These are phyloP conservation scores for Zymoseptoria crescenta DNA, from an alignment of 2,329 filamentous ascomycete species.

Conservation along the genomic window DNA sequence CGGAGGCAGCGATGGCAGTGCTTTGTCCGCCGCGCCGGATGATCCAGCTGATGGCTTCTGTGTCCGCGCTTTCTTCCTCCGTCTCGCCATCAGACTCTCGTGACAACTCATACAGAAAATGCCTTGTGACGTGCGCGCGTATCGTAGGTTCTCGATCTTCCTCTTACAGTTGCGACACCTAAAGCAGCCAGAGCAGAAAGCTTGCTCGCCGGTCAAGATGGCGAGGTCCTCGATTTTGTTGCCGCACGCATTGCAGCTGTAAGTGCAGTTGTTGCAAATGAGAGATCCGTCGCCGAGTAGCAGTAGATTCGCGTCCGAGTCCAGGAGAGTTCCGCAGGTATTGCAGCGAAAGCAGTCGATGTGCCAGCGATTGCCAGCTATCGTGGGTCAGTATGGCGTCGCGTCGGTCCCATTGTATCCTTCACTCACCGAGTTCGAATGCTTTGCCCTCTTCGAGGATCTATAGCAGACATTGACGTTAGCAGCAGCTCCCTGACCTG, in stretches of 20 bases:
- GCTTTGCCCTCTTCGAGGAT: constrained; percentile 98
- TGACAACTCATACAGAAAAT: constrained; percentile 99
- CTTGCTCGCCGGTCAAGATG: constrained; percentile 94
- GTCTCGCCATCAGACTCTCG: constrained; percentile 87
- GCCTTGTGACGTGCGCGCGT: constrained; percentile 93
- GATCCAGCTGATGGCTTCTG: constrained; percentile 48
- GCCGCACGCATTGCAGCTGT: constrained; percentile 91
- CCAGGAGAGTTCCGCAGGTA: constrained; percentile 87
- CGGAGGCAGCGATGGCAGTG: constrained; percentile 79
- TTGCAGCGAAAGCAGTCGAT: constrained; percentile 81
- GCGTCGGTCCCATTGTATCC: constrained; percentile 25
- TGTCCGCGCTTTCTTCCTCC: constrained; percentile 72
- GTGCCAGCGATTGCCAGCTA: constrained; percentile 49
- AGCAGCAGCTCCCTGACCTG: constrained; percentile 1
- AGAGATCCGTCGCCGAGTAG: constrained; percentile 95
- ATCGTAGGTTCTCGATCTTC: constrained; percentile 96
- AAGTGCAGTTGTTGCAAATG: constrained; percentile 99
- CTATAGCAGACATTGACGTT: constrained; percentile 39
- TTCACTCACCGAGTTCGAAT: constrained; percentile 74
- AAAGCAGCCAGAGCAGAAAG: constrained; percentile 96
- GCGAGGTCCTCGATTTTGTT: constrained; percentile 98
- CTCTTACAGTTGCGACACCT: constrained; percentile 96
- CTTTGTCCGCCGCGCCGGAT: constrained; percentile 58
- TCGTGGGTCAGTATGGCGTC: constrained; percentile 1
- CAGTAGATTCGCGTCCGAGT: constrained; percentile 95